These are phyloP conservation scores for Xylaria sp. DNA, from an alignment of 2,329 filamentous ascomycete species.

Conservation along the genomic window DNA sequence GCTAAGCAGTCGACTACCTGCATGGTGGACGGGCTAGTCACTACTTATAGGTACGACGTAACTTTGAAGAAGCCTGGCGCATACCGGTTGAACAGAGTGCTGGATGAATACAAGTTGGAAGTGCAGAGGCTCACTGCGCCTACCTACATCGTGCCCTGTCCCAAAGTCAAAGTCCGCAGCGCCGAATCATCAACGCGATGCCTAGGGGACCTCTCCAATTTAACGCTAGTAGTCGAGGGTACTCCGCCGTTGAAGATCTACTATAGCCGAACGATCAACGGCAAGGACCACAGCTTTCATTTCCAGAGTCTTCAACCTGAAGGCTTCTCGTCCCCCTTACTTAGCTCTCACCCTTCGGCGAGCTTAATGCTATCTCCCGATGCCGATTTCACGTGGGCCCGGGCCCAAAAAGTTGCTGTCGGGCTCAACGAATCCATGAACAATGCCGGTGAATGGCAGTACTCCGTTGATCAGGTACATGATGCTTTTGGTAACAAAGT, in stretches of 20 bases:
- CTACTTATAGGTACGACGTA: slow-evolving; percentile 76
- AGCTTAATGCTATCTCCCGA: slow-evolving; percentile 67
- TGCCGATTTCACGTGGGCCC: slow-evolving; percentile 84
- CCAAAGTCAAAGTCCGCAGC: slow-evolving; percentile 77
- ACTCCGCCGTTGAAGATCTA: slow-evolving; percentile 92
- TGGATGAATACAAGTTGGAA: slow-evolving; percentile 94
- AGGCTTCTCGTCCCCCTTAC: slow-evolving; percentile 80
- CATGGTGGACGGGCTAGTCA: slow-evolving; percentile 68
- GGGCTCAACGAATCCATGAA: slow-evolving; percentile 91
- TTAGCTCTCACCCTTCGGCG: slow-evolving; percentile 68
- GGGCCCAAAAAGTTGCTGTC: slow-evolving; percentile 77
- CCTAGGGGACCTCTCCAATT: slow-evolving; percentile 85
- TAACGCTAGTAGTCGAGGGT: slow-evolving; percentile 84
- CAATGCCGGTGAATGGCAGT: slow-evolving; percentile 83
- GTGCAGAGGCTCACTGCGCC: slow-evolving; percentile 81
- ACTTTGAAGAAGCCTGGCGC: slow-evolving; percentile 86
- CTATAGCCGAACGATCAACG: slow-evolving; percentile 89
- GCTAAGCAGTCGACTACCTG: slow-evolving; percentile 75
- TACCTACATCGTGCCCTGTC: slow-evolving; percentile 87
- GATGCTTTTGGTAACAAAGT: slow-evolving; percentile 91
- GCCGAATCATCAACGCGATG: slow-evolving; percentile 76
- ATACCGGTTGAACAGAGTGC: slow-evolving; percentile 84
- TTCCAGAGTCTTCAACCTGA: slow-evolving; percentile 96
- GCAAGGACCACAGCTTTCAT: slow-evolving; percentile 83
- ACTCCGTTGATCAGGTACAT: slow-evolving; percentile 89